Conservation (phyloP, 2,329 filamentous ascomycete genomes). For the Aschersonia sp. region DNA sequence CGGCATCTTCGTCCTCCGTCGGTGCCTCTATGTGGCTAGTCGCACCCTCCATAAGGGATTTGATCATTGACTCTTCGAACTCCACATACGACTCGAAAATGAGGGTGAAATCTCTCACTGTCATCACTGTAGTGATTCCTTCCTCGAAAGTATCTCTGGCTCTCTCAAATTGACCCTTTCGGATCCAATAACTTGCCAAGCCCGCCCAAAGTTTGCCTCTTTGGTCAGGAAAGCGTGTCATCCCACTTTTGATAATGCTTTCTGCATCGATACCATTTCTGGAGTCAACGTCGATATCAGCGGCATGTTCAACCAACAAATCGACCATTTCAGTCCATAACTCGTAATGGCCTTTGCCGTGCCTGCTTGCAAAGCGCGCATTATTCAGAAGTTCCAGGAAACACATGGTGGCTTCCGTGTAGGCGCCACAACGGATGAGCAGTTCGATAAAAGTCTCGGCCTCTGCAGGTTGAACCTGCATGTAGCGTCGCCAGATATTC, state of each 20-base stretch:
- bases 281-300: slow-evolving; percentile 66
- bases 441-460: slow-evolving; percentile 91
- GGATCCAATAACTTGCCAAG: slow-evolving; percentile 92
- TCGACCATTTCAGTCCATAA: slow-evolving; percentile 98
- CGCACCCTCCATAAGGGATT: slow-evolving; percentile 78
- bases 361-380: slow-evolving; percentile 77
- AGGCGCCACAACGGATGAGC: slow-evolving; percentile 64
- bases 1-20: slow-evolving; percentile 69
- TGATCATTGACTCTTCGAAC: slow-evolving; percentile 92
- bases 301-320: slow-evolving; percentile 78
- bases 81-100: slow-evolving; percentile 95
- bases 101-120: slow-evolving; percentile 89
- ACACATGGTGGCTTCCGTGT: slow-evolving; percentile 78
- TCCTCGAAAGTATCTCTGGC: slow-evolving; percentile 92
- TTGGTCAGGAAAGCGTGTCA: slow-evolving; percentile 82
- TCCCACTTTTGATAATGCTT: slow-evolving; percentile 81
- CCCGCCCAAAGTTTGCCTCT: slow-evolving; percentile 91
- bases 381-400: slow-evolving; percentile 93
- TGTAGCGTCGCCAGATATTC: slow-evolving; percentile 88
- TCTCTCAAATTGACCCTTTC: slow-evolving; percentile 79
- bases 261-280: slow-evolving; percentile 82
- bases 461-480: slow-evolving; percentile 93
- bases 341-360: slow-evolving; percentile 89
- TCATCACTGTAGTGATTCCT: slow-evolving; percentile 96
- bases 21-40: slow-evolving; percentile 44